Evolutionary conservation across 306 rosid genomes (phyloP), one percentile per base, ranked within the genome.

Genomic region (Rosa multiflora): DNA sequence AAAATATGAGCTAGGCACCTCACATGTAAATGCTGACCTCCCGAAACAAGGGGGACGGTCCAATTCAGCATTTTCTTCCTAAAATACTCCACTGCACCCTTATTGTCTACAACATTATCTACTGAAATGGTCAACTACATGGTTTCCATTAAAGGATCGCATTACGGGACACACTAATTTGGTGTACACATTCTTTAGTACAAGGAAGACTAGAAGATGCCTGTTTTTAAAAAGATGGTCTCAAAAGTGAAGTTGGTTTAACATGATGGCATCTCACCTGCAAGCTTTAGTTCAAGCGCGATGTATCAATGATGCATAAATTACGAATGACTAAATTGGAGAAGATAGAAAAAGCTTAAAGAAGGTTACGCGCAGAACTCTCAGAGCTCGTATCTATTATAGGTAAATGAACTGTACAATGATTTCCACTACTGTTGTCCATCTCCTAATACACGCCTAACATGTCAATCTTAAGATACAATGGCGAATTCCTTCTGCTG

Each of bases 401-500:
- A 5, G 8, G 1, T 23, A 11, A 62, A 29, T 26, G 35, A 62
- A 29, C 68, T 32, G 68, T 63, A 32, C n/a, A 32, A 63, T 15
- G 10, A 32, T 6, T 35, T 62, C 20, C 20, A 12, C 17, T 8
- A 61, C 10, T 56, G n/a, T 17, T 61, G 32, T 29, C 43, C 4
- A 15, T 63, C 43, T 32, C n/a, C 43, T 32, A 35, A 29, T 63
- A 32, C 18, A 29, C 17, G 35, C 29, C 43, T 63, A 63, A 32
- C 67, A 29, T 20, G 68, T 40, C 47, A 29, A 47, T 59, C 61
- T 86, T 83, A 89, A 32, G 94, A 78, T 59, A 76, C 85, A 32
- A 78, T 26, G 76, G 89, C 52, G 75, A 63, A 82, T 51, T 87
- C 88, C 70, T 74, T 82, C 67, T 79, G 92, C 55, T 85, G 88